Percentiles rank a stretch among this genome's conserved stretches.
Conservation (phyloP, 1,284 basidiomycete species). For the Malassezia caprae region DNA sequence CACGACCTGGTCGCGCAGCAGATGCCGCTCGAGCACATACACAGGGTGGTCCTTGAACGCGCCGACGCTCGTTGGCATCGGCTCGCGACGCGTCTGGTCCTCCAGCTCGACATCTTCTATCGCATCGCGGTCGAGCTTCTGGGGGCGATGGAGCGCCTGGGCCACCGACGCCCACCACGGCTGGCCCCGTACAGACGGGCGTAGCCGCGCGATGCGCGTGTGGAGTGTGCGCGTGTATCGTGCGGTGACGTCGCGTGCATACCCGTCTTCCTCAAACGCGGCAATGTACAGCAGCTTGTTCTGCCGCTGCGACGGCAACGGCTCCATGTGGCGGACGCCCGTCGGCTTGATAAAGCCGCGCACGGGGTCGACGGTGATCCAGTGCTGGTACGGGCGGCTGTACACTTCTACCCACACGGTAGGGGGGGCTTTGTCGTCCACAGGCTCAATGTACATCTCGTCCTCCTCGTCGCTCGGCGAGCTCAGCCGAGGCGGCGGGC, state of each 20-base stretch:
- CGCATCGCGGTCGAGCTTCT: slow-evolving; percentile 64
- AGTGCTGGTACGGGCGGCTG: slow-evolving; percentile 76
- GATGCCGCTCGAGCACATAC: slow-evolving; percentile 77
- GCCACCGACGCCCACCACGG: slow-evolving; percentile 65
- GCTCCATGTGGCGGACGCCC: slow-evolving; percentile 60
- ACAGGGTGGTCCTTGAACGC: slow-evolving; percentile 95
- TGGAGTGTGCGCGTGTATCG: slow-evolving; percentile 66
- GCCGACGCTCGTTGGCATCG: slow-evolving; percentile 81
- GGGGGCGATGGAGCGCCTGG: slow-evolving; percentile 50
- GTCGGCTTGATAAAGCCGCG: slow-evolving; percentile 50
- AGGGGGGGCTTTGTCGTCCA: slow-evolving; percentile 56
- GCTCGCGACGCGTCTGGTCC: slow-evolving; percentile 66
- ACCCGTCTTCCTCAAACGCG: slow-evolving; percentile 73
- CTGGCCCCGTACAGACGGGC: slow-evolving; percentile 54
- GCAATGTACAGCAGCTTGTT: slow-evolving; percentile 89
- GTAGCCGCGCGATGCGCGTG: slow-evolving; percentile 69
- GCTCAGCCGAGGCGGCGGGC: background rate
- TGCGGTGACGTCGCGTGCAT: slow-evolving; percentile 54
- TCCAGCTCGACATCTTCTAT: slow-evolving; percentile 87
- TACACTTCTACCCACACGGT: slow-evolving; percentile 97
- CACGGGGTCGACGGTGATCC: slow-evolving; percentile 86
- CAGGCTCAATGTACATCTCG: slow-evolving; percentile 39
- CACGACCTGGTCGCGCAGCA: slow-evolving; percentile 78
- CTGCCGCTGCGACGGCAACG: slow-evolving; percentile 56
- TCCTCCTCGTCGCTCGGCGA: background rate